Evolutionary conservation across 2,329 filamentous ascomycete species (phyloP), one percentile per base, ranked within the genome.

Genomic region (Macrophomina phaseolina): DNA sequence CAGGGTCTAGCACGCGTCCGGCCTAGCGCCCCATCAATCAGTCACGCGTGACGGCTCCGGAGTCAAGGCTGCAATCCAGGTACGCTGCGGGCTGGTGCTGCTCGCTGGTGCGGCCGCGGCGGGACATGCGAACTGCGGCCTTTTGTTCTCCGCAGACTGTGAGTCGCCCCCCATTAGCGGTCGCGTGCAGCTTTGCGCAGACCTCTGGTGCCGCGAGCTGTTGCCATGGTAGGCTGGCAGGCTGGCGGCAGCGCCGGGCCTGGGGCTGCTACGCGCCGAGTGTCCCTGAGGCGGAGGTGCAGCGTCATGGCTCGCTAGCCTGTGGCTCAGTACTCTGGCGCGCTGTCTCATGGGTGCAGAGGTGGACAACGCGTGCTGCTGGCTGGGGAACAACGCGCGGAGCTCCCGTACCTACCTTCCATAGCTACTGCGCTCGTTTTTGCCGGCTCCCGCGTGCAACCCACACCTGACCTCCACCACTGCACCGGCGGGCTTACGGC

Each of bases 41-140:
- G 58, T 62, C 58, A 62, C 58, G 58, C 58, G 58, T 45, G 18
- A n/a, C 8, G 32, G n/a, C 42, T 45, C 58, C 45, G 58, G 58
- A 62, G 58, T 62, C 58, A 62, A 62, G 58, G 58, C 58, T 62
- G 45, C 58, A 49, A 49, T 49, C 58, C 58, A 51, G 58, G 58
- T 49, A 62, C 58, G 46, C 58, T 62, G 56, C 40, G 32, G 11
- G 52, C n/a, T 52, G 49, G 49, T 8, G 49, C 30, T 62, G 56
- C 40, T 46, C 14, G 52, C n/a, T 52, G 49, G 49, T 8, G 49
- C 30, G 40, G 42, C 16, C n/a, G 56, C 58, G 58, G 45, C 56
- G 45, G 49, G 58, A 42, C 23, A 49, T 62, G 58, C 42, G 56
- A 32, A 40, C 56, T 34, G 42, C 42, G 42, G 42, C 42, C 42